Evolutionary conservation across 1,139 yeast genomes (phyloP).

Genomic region (Yamadazyma oceani): DNA sequence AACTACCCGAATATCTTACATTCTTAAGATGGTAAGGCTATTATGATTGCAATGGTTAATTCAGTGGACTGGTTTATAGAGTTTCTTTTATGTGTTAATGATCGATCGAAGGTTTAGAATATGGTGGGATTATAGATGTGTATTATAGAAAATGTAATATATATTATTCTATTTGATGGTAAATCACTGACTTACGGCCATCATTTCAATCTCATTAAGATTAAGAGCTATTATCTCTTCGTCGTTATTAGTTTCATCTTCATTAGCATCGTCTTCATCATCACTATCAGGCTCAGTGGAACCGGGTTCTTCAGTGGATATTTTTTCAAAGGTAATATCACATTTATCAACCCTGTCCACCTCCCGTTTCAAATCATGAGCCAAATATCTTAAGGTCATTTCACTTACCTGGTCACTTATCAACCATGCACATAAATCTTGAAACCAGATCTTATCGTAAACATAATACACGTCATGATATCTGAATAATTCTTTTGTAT

Average conservation of each 20-base stretch:
- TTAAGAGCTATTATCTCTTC: slow-evolving; percentile 46
- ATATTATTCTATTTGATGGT: slow-evolving; percentile 28
- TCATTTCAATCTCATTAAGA: slow-evolving; percentile 50
- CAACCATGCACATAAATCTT: slow-evolving; percentile 81
- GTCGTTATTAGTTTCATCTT: slow-evolving; percentile 20
- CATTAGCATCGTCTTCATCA: slow-evolving; percentile 19
- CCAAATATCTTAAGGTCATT: slow-evolving; percentile 54
- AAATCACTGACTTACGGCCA: too few species aligned
- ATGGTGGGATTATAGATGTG: background rate
- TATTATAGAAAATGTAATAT: slow-evolving; percentile 1
- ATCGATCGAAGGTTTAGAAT: too few species aligned
- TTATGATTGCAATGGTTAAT: too few species aligned
- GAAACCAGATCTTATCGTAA: slow-evolving; percentile 76
- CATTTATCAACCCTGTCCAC: slow-evolving; percentile 22
- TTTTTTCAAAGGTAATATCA: slow-evolving; percentile 42
- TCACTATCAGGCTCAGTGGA: slow-evolving; percentile 19
- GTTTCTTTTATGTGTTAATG: too few species aligned
- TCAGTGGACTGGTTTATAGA: too few species aligned
- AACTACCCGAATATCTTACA: slow-evolving; percentile 2
- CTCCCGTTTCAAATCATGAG: slow-evolving; percentile 58
- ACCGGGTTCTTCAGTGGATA: slow-evolving; percentile 13
- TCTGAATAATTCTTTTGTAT: slow-evolving; percentile 71
- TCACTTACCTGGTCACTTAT: slow-evolving; percentile 56
- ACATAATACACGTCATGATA: slow-evolving; percentile 86
- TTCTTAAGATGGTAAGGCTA: too few species aligned